Conservation (phyloP, 148 eudicot species). For the Pouteria glomerata region DNA sequence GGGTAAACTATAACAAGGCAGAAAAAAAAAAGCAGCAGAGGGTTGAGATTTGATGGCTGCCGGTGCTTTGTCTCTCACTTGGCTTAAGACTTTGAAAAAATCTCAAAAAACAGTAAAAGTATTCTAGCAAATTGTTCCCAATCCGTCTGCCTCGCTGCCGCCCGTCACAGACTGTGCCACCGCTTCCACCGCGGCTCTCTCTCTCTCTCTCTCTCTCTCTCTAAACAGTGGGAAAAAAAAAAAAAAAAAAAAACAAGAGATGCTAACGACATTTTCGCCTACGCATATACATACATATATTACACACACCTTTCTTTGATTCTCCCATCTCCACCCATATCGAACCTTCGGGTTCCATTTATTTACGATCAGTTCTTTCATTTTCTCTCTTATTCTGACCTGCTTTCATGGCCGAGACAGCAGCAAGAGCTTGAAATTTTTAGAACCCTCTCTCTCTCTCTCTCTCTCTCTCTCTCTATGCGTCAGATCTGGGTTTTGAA, state of each 20-base stretch:
- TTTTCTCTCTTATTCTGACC: too few relatives aligned
- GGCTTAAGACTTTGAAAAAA: not conserved
- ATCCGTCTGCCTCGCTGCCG: not conserved
- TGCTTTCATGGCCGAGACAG: not conserved
- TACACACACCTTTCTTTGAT: not conserved
- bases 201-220: too few relatives aligned
- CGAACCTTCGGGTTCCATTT: not conserved
- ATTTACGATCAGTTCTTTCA: not conserved
- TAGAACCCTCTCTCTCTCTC: not conserved
- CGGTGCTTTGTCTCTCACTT: not conserved
- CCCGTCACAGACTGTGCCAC: not conserved
- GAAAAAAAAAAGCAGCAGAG: not conserved
- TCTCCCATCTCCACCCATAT: not conserved
- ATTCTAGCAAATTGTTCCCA: not conserved
- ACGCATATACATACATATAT: not conserved
- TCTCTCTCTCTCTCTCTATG: slow-evolving; percentile 8
- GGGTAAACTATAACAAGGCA: not conserved
- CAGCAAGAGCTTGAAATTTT: not conserved
- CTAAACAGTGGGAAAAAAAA: too few relatives aligned
- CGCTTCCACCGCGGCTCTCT: not conserved
- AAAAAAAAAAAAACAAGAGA: too few relatives aligned
- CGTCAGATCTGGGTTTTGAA: not conserved
- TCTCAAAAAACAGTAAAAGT: not conserved
- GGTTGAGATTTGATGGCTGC: not conserved
- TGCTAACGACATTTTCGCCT: too few relatives aligned